Base-by-base conservation (phyloP, 441 rosid genomes). In the Populus hybrid region DNA sequence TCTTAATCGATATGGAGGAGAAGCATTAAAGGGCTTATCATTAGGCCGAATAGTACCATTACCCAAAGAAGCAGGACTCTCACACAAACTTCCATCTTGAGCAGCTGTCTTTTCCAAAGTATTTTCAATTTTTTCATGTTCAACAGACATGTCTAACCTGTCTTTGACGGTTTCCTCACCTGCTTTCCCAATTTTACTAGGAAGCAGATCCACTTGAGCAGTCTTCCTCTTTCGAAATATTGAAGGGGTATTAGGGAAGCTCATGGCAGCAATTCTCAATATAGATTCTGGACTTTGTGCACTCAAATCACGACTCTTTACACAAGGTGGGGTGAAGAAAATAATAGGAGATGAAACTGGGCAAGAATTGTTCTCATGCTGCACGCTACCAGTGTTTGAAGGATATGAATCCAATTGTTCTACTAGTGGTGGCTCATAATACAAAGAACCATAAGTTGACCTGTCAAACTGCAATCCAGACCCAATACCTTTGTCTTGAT, bases 1-100 rank as follows among this genome's bases (percentile, higher is more conserved):
- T 87, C 90, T 92, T 85, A 93, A 79, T 82, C 98, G 84, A 82
- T 94, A 94, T 1, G 98, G 98, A 70, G 98, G 98, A 78, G 99
- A 96, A 24, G 87, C 89, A 84, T 94, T 90, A 77, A 87, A 93
- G 65, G 86, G 86, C 81, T 78, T 83, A 18, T 73, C 79, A 71
- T 74, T 87, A 72, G 79, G 77, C 74, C 72, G 86, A 80, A 66
- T 50, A 35, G 63, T 71, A 70, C 82, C 71, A 71, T 71, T 72
- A 77, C 85, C 89, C 70, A 75, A 83, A 70, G 66, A 59, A 75
- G 38, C 82, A 75, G 90, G 87, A 84, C 89, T 86, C 66, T 78
- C 86, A 71, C 23, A 34, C n/a, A 81, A 67, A 70, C 70, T 84
- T 80, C 79, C 82, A 77, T 84, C 84, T 73, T 28, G 79, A 85